Base-by-base conservation (phyloP, 2,329 filamentous ascomycete genomes). In the Aspergillus sergii region DNA sequence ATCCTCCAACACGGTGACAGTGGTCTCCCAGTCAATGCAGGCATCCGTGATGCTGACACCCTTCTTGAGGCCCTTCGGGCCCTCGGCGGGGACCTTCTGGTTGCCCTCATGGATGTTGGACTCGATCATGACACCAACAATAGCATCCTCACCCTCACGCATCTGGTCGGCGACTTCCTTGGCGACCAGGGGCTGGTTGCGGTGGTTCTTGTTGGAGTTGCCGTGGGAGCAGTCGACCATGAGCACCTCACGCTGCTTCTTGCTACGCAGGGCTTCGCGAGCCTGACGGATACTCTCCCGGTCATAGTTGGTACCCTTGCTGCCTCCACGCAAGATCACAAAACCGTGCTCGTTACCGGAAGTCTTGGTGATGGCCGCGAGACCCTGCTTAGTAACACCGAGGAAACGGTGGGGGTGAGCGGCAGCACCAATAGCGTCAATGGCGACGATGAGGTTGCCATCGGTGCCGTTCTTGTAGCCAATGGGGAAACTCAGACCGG, bases 381-480 rank as follows among this genome's bases (percentile, higher is more conserved):
- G 85, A 64, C 95, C 95, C 76, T 97, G 94, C 85, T 99, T 99
- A 36, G 95, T 99, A 57, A 99, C 95, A 80, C 94, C 94, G 85
- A 99, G 91, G 85, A 99, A 99, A 84, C 97, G 94, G 80, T 99
- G 95, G 11, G 81, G 81, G 71, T 83, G 78, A 58, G 77, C 75
- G 7, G 81, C 80, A 28, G 92, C 89, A 64, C 94, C 95, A 76
- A 98, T 97, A 39, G 95, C 95, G 77, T 99, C 95, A 72, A 98
- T 96, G 23, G 94, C 94, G 23, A 98, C 94, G 32, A 88, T 89
- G 61, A 99, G 83, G 71, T 91, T 93, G 48, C 95, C 95, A 74
- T 99, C 95, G 28, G 95, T 99, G 66, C 95, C 95, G 81, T 99
- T 99, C 88, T 99, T 99, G 90, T 97, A 99, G 64, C 95, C 95